Evolutionary conservation across 139 green algal genomes (phyloP), one percentile per base, ranked within the genome.

Genomic region (Chlamydomonas eustigma): DNA sequence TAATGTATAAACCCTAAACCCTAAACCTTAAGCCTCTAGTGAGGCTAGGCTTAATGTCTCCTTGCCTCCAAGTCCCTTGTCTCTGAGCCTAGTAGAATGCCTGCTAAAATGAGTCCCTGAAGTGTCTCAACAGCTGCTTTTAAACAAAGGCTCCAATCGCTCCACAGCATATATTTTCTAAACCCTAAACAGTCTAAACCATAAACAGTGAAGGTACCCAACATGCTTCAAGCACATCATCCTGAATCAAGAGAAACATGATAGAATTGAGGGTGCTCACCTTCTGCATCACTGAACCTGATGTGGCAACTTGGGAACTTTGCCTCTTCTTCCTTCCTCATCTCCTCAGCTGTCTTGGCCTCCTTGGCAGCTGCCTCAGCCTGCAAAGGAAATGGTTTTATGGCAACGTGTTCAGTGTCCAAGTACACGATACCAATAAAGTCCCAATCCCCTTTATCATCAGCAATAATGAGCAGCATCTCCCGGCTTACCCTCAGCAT

Each of bases 301-400:
- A 74, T 36, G 37, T 74, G 58, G 37, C 68, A 74, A 24, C n/a
- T 58, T 3, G 68, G 68, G 68, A 37, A 74, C 4, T 4, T 3
- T 24, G 35, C 33, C 36, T 74, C 68, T 4, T 8, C 4, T 4
- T 22, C 68, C 2, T n/a, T 22, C 2, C 12, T 6, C 68, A 33
- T 5, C 68, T 74, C 37, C 34, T 74, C 68, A 3, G 6, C 4
- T 32, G 36, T 63, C 36, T 74, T 58, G 18, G 68, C 68, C 5
- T 37, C 22, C 64, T 72, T 72, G 30, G 64, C 64, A 37, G 22
- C 64, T 44, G 30, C 28, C 32, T 38, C 28, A 32, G 31, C 64
- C 64, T 72, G 28, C n/a, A 72, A 4, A n/a, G 4, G n/a, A 68
- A 4, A 18, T n/a, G 12, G 58, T 30, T 68, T 18, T 6, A 12